Evolutionary conservation across 345 rosid species (phyloP).

Genomic region (Brassica cretica): DNA sequence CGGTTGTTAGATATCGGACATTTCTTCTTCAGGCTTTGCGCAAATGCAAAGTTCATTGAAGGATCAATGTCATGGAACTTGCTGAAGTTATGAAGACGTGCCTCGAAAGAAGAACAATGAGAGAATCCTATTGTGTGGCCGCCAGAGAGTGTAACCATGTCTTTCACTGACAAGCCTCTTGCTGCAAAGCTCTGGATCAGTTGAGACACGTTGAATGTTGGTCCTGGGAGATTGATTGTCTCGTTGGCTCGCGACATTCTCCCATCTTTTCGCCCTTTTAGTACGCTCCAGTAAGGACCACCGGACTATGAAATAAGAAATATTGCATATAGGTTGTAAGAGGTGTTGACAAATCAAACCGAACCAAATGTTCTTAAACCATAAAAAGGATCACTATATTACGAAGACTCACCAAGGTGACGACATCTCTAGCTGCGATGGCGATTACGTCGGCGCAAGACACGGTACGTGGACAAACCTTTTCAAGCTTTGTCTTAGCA

Average conservation of each 20-base stretch:
- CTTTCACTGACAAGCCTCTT: conserved; percentile 71
- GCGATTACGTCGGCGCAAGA: conserved; percentile 73
- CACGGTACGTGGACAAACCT: conserved; percentile 61
- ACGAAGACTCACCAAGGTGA: conserved; percentile 49
- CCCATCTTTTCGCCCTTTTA: conserved; percentile 84
- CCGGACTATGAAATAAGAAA: conserved; percentile 50
- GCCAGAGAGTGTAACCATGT: conserved; percentile 82
- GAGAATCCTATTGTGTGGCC: conserved; percentile 81
- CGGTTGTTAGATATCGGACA: conserved; percentile 52
- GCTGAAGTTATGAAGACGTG: conserved; percentile 62
- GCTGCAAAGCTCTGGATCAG: conserved; percentile 68
- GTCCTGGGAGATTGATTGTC: conserved; percentile 67
- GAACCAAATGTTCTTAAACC: neutral
- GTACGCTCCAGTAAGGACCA: conserved; percentile 70
- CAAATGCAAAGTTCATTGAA: conserved; percentile 52
- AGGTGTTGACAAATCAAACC: neutral
- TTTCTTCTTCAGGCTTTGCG: conserved; percentile 44
- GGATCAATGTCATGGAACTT: conserved; percentile 62
- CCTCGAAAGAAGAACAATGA: conserved; percentile 77
- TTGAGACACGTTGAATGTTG: conserved; percentile 64
- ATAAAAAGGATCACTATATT: neutral
- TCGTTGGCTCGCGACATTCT: conserved; percentile 62
- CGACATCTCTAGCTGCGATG: conserved; percentile 81
- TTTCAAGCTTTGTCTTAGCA: conserved; percentile 69
- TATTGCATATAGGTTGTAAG: neutral